phyloP scores from a whole-genome alignment of 139 green algal species.

The Limnomonas spitsbergensis region DNA sequence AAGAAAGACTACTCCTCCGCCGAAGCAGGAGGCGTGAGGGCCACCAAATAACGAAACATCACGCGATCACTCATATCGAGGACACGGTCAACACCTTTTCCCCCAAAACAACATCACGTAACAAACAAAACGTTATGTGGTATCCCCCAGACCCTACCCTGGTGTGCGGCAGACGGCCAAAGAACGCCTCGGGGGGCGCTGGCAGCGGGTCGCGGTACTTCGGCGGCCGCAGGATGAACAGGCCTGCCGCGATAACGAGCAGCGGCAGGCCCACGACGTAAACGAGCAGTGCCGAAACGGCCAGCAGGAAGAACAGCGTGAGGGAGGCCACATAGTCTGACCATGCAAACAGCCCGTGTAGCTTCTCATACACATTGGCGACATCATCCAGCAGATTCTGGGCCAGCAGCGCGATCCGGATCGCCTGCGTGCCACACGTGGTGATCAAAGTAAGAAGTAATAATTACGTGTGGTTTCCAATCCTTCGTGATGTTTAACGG shows the following conservation, averaged over 20 bases:
- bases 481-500: too few relatives aligned
- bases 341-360: neutral
- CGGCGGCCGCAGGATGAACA: neutral
- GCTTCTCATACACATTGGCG: neutral
- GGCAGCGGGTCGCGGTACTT: neutral
- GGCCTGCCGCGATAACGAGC: neutral
- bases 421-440: too few relatives aligned
- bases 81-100: too few relatives aligned
- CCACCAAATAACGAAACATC: too few relatives aligned
- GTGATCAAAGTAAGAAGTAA: too few relatives aligned
- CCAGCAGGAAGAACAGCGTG: neutral
- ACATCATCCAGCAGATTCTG: conserved; percentile 1
- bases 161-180: neutral
- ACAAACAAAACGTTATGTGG: too few relatives aligned
- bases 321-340: neutral
- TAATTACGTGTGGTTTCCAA: too few relatives aligned
- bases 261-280: neutral
- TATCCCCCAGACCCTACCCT: too few relatives aligned
- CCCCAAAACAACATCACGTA: too few relatives aligned
- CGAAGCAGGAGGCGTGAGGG: too few relatives aligned
- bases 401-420: neutral
- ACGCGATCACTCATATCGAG: too few relatives aligned
- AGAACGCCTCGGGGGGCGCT: conserved; percentile 10
- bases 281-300: neutral
- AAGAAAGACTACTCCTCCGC: too few relatives aligned